These are phyloP conservation scores for Entomortierella chlamydospora DNA, from an alignment of 192 early-diverging fungal species.

Conservation along the genomic window DNA sequence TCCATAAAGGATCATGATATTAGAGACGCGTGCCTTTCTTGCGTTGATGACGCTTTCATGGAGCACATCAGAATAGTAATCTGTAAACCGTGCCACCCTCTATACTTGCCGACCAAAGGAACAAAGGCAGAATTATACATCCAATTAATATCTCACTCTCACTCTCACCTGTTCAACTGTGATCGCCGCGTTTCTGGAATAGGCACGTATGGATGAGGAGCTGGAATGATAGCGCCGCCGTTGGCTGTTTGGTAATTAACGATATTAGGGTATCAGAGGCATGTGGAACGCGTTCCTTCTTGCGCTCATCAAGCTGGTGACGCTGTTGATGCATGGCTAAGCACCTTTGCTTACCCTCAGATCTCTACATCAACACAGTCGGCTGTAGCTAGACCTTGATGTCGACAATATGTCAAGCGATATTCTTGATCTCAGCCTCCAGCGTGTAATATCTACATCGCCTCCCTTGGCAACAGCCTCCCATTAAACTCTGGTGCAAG, in stretches of 20 bases:
- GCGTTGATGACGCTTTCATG: conserved; percentile 9
- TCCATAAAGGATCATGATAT: too few relatives aligned
- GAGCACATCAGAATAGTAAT: conserved; percentile 9
- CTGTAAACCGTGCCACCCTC: background rate
- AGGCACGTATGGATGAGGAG: background rate
- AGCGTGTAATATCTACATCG: background rate
- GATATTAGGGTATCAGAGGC: background rate
- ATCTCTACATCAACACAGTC: too few relatives aligned
- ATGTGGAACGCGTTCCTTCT: background rate
- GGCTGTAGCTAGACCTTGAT: background rate
- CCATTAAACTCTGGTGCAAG: too few relatives aligned
- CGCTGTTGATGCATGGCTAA: background rate
- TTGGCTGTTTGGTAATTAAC: background rate
- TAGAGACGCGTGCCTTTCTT: conserved; percentile 9
- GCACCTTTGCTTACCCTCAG: background rate
- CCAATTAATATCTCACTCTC: background rate
- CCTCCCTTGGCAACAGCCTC: conserved; percentile 16
- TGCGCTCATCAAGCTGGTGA: background rate
- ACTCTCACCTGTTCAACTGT: background rate
- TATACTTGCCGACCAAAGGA: conserved; percentile 4
- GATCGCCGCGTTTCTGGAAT: background rate
- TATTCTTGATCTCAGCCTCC: background rate
- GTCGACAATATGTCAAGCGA: too few relatives aligned
- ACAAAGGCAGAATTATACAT: conserved; percentile 2
- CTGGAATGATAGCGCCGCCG: conserved; percentile 3